phyloP scores from a whole-genome alignment of 306 rosid genomes.

The Styphnolobium japonicum region DNA sequence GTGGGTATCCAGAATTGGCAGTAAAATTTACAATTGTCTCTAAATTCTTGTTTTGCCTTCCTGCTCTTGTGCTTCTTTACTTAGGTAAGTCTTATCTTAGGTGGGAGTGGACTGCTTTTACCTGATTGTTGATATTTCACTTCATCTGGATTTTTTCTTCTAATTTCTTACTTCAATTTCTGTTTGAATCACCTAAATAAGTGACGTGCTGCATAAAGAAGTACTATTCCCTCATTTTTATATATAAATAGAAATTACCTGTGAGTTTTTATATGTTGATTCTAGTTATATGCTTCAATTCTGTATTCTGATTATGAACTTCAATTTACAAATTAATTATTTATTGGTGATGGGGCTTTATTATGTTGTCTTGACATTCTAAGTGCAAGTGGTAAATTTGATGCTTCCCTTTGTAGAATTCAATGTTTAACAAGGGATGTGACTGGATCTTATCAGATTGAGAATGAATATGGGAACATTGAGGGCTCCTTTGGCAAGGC shows the following conservation, averaged over 20 bases:
- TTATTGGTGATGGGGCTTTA: conserved; percentile 5
- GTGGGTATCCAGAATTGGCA: conserved; percentile 22
- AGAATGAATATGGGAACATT: conserved; percentile 93
- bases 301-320: neutral
- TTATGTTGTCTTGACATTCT: conserved; percentile 17
- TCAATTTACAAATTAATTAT: neutral
- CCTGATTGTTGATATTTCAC: conserved; percentile 13
- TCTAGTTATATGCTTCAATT: neutral
- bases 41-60: conserved; percentile 7
- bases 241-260: neutral
- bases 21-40: conserved; percentile 19
- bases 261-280: conserved; percentile 1
- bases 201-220: conserved; percentile 4
- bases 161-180: conserved; percentile 11
- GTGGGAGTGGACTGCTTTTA: conserved; percentile 24
- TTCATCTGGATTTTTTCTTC: conserved; percentile 20
- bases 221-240: conserved; percentile 1
- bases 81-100: conserved; percentile 1
- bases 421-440: conserved; percentile 27
- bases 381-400: neutral
- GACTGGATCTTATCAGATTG: conserved; percentile 65
- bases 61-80: conserved; percentile 13
- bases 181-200: conserved; percentile 16
- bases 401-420: conserved; percentile 18
- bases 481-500: conserved; percentile 69